A percentile compares a stretch with the other conserved stretches of the same genome.
phyloP scores from a whole-genome alignment of 257 asterid species.

The Scutellaria galericulata region DNA sequence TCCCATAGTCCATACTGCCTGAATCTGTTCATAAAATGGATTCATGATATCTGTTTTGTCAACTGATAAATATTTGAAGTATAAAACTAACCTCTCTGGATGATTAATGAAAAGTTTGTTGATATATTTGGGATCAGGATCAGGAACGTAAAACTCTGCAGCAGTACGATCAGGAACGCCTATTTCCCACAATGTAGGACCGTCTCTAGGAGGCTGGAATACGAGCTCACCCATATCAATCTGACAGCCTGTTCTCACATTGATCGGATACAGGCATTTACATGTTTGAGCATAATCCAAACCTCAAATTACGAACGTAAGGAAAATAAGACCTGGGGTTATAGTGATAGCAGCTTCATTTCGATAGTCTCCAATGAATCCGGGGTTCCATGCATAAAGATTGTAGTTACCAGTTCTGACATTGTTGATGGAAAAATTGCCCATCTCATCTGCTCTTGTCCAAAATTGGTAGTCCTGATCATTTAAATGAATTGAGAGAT shows the following conservation, averaged over 20 bases:
- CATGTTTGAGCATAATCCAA: neutral
- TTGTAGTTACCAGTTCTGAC: constrained; percentile 63
- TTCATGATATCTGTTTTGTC: neutral
- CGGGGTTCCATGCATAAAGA: constrained; percentile 85
- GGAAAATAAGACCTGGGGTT: constrained; percentile 57
- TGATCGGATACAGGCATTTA: neutral
- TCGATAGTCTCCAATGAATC: constrained; percentile 77
- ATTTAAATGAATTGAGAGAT: neutral
- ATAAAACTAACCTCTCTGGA: constrained; percentile 61
- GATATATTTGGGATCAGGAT: constrained; percentile 69
- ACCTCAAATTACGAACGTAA: neutral
- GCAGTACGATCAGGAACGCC: constrained; percentile 92
- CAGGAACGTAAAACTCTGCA: constrained; percentile 78
- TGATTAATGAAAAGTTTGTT: constrained; percentile 64
- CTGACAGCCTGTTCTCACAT: constrained; percentile 47
- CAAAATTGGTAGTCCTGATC: constrained; percentile 88
- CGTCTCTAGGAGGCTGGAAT: constrained; percentile 70
- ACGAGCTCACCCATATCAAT: constrained; percentile 61
- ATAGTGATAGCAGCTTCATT: constrained; percentile 53
- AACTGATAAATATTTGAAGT: constrained; percentile 1
- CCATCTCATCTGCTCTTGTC: constrained; percentile 63
- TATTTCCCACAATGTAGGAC: constrained; percentile 91
- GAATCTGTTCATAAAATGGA: constrained; percentile 50
- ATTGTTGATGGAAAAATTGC: constrained; percentile 61
- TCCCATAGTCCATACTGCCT: constrained; percentile 95